Conservation (phyloP, 1,284 basidiomycete species). For the Pseudozyma pruni region DNA sequence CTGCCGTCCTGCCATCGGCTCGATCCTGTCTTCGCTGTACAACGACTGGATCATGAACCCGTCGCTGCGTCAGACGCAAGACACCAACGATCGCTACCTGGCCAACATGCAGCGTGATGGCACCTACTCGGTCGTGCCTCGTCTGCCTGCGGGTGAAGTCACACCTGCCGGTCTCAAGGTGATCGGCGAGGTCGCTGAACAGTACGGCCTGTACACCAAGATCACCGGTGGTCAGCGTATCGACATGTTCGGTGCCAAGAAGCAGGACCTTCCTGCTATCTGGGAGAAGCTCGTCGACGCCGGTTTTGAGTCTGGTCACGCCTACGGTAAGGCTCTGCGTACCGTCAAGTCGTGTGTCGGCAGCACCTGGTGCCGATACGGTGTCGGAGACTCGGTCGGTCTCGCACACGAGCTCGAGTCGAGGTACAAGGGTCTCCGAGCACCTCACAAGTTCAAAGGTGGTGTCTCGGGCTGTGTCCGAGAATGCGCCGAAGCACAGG, state of each 20-base stretch:
- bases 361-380: constrained; percentile 78
- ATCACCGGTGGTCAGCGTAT: constrained; percentile 73
- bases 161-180: constrained; percentile 78
- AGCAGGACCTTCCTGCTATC: constrained; percentile 79
- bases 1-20: constrained; percentile 78
- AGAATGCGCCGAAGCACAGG: constrained; percentile 74
- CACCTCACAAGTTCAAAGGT: constrained; percentile 80
- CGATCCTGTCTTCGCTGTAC: constrained; percentile 76
- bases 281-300: constrained; percentile 77
- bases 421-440: constrained; percentile 77
- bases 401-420: constrained; percentile 79
- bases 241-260: constrained; percentile 79
- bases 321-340: constrained; percentile 75
- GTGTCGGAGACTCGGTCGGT: constrained; percentile 80
- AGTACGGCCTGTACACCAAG: constrained; percentile 74
- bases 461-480: constrained; percentile 76
- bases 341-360: constrained; percentile 76
- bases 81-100: constrained; percentile 76
- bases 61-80: constrained; percentile 77
- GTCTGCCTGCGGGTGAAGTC: constrained; percentile 77
- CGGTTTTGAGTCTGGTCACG: constrained; percentile 81
- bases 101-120: constrained; percentile 82
- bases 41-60: constrained; percentile 78
- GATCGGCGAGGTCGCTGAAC: constrained; percentile 77
- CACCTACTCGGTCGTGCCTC: constrained; percentile 79